Conservation (phyloP, 2,329 filamentous ascomycete species). For the Arthroderma sp. region DNA sequence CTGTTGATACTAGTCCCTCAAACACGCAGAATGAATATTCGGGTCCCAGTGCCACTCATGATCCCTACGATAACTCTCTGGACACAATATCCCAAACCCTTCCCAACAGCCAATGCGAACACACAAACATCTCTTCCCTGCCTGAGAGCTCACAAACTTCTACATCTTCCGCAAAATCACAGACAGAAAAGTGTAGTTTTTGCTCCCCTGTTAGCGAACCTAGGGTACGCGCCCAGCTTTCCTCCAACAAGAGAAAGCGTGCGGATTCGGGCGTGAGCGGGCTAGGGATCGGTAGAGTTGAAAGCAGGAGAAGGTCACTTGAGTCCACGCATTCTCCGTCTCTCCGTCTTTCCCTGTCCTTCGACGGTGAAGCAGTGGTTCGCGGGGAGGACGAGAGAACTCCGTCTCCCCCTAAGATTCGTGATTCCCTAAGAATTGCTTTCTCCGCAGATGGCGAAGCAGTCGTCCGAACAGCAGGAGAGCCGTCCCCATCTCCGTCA, state of each 20-base stretch:
- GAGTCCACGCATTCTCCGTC: slow-evolving; percentile 21
- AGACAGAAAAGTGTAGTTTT: not conserved
- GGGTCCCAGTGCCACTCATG: not conserved
- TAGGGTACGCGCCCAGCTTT: not conserved
- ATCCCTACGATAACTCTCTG: not conserved
- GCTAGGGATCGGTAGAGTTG: not conserved
- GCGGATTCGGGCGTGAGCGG: slow-evolving; percentile 6
- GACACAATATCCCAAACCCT: not conserved
- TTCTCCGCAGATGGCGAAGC: slow-evolving; percentile 83
- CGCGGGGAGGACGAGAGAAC: slow-evolving; percentile 30
- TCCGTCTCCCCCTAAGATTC: slow-evolving; percentile 30
- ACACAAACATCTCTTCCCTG: not conserved
- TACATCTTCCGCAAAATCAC: not conserved
- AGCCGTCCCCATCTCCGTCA: slow-evolving; percentile 55
- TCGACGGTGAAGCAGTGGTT: slow-evolving; percentile 31
- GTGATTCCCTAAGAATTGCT: slow-evolving; percentile 56
- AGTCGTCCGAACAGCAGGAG: slow-evolving; percentile 61
- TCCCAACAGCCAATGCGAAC: not conserved
- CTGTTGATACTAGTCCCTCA: not conserved
- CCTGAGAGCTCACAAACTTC: slow-evolving; percentile 1
- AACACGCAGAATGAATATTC: not conserved
- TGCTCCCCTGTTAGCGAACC: not conserved
- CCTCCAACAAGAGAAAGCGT: slow-evolving; percentile 12
- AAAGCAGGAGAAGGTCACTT: slow-evolving; percentile 5
- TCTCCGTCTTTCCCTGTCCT: slow-evolving; percentile 31